Percentiles rank a stretch among this genome's conserved stretches.
Evolutionary conservation across 805 yeast genomes (phyloP).

Genomic region (Candida berthetii): DNA sequence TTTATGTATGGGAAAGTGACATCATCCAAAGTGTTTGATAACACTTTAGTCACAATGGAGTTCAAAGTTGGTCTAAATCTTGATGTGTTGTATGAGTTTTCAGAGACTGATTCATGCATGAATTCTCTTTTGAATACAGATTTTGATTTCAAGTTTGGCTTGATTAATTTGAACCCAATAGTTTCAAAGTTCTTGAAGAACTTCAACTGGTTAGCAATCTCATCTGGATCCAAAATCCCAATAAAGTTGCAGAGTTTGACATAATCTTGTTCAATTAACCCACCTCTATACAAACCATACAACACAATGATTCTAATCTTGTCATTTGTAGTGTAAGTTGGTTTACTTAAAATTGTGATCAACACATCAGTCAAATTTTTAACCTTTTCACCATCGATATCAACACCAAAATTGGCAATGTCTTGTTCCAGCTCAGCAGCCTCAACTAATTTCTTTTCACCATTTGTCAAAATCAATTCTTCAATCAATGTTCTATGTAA

Average conservation of each 20-base stretch:
- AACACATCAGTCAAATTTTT: slow-evolving; percentile 57
- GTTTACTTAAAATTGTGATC: slow-evolving; percentile 44
- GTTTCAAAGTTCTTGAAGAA: slow-evolving; percentile 52
- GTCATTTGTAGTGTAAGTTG: slow-evolving; percentile 49
- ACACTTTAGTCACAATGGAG: slow-evolving; percentile 44
- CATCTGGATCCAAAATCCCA: slow-evolving; percentile 30
- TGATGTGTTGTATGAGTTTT: slow-evolving; percentile 49
- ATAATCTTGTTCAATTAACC: slow-evolving; percentile 69
- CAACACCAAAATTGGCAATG: slow-evolving; percentile 65
- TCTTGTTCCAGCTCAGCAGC: slow-evolving; percentile 85
- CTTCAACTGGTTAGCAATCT: slow-evolving; percentile 37
- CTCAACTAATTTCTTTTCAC: slow-evolving; percentile 54
- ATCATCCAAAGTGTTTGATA: slow-evolving; percentile 48
- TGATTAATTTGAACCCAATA: slow-evolving; percentile 53
- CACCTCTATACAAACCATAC: slow-evolving; percentile 79
- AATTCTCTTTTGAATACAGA: slow-evolving; percentile 38
- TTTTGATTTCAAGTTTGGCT: slow-evolving; percentile 32
- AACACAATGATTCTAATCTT: slow-evolving; percentile 69
- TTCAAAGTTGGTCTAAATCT: slow-evolving; percentile 70
- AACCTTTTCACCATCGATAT: slow-evolving; percentile 58
- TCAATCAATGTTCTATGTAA: slow-evolving; percentile 58
- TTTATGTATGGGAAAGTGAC: slow-evolving; percentile 66
- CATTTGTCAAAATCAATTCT: slow-evolving; percentile 56
- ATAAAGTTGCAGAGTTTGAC: slow-evolving; percentile 59
- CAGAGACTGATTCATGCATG: slow-evolving; percentile 45